phyloP scores from a whole-genome alignment of 1,284 basidiomycete species.

The Schizophyllum amplum region DNA sequence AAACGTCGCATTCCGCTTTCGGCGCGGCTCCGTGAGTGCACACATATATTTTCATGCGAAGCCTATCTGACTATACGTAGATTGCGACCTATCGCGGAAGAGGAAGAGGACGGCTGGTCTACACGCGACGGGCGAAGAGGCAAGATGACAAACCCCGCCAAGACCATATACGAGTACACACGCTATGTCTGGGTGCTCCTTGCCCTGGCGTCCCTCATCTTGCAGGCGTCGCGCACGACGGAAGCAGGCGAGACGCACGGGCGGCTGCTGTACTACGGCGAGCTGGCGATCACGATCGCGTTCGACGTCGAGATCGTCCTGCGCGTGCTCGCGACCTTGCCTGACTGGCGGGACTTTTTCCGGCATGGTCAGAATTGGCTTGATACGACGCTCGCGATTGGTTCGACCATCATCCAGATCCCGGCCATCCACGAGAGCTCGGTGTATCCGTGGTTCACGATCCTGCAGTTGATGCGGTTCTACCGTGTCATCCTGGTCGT shows the following conservation, averaged over 20 bases:
- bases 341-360: constrained; percentile 82
- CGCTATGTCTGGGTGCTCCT: constrained; percentile 75
- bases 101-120: constrained; percentile 55
- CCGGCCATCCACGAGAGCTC: constrained; percentile 62
- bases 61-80: constrained; percentile 21
- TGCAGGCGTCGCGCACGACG: constrained; percentile 73
- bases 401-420: constrained; percentile 80
- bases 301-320: constrained; percentile 89
- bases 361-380: constrained; percentile 58
- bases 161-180: constrained; percentile 52
- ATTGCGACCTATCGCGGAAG: constrained; percentile 38
- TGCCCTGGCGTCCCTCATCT: constrained; percentile 61
- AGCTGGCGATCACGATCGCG: constrained; percentile 74
- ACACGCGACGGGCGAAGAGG: constrained; percentile 35
- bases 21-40: constrained; percentile 59
- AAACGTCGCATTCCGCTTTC: constrained; percentile 91
- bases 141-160: constrained; percentile 37
- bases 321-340: constrained; percentile 49
- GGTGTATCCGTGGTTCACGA: constrained; percentile 87
- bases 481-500: constrained; percentile 90
- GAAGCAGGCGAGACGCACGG: constrained; percentile 30
- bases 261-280: constrained; percentile 58
- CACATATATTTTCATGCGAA: constrained; percentile 6
- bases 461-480: constrained; percentile 85
- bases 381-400: constrained; percentile 78